Base-by-base conservation (phyloP, 169 alveolate genomes). In the Plasmodium malariae region DNA sequence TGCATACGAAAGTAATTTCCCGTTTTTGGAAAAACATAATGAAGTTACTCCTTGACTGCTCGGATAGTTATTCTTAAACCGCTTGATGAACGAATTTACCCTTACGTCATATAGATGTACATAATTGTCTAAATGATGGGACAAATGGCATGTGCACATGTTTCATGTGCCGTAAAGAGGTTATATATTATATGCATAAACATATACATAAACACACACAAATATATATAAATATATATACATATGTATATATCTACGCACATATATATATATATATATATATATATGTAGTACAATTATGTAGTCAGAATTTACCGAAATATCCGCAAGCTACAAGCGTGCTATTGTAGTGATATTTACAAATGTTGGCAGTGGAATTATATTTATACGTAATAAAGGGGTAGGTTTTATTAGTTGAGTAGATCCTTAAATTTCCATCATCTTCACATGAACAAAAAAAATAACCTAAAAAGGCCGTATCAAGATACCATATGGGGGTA, bases 401-500 rank as follows among this genome's bases (percentile, higher is more conserved):
- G 32, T 83, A 83, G 3, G 91, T 83, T 67, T 71, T 83, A 67
- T 83, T 83, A 45, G 91, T 83, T 28, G 91, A 59, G 36, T 83
- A 83, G 21, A 83, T 83, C 49, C 91, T 83, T 45, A 83, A 45
- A 67, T 83, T 83, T 36, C 91, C 91, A 67, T 83, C 91, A 67
- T 83, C 91, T 55, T 83, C 91, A 54, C 73, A 51, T 4, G 91
- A 49, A 30, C 85, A 67, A 68, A 83, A 83, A 37, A 83, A 83
- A 62, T 48, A 67, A 24, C 91, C 91, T 37, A 83, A 67, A 54
- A 83, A 83, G 37, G 91, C 85, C 17, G 91, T 83, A 26, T 83
- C 91, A 2, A 83, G 54, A 19, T 83, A 83, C 91, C 91, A 83
- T 49, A 83, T 67, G 9, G 91, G 91, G 65, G 91, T 83, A 40